These are phyloP conservation scores for Pseudogymnoascus sp. DNA, from an alignment of 2,329 filamentous ascomycete species.

Conservation along the genomic window DNA sequence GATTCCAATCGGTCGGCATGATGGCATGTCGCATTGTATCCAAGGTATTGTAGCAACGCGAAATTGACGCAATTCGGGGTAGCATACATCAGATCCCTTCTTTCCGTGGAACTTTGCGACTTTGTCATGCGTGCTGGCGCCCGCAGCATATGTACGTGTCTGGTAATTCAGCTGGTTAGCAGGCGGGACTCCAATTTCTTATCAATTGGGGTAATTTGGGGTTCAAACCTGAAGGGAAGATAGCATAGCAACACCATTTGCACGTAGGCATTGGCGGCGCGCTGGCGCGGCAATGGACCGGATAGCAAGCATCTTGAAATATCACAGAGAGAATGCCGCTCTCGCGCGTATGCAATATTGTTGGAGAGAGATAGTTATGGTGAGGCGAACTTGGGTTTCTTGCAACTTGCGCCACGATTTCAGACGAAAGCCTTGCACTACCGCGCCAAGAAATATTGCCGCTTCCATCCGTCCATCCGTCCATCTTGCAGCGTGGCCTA, in stretches of 20 bases:
- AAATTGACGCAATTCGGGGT: constrained; percentile 28
- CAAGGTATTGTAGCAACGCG: constrained; percentile 8
- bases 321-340: constrained; percentile 15
- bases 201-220: constrained; percentile 5
- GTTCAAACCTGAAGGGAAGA: not conserved
- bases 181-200: constrained; percentile 14
- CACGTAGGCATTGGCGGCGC: constrained; percentile 70
- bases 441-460: constrained; percentile 7
- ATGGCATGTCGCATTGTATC: not conserved
- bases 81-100: constrained; percentile 77
- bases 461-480: constrained; percentile 7
- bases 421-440: constrained; percentile 4
- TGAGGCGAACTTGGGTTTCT: constrained; percentile 1
- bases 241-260: constrained; percentile 37
- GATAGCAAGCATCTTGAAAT: constrained; percentile 70
- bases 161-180: constrained; percentile 25
- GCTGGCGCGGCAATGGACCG: constrained; percentile 68
- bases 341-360: constrained; percentile 9
- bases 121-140: constrained; percentile 46
- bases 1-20: constrained; percentile 11
- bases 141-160: constrained; percentile 54
- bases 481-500: constrained; percentile 1
- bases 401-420: constrained; percentile 7
- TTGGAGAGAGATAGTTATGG: not conserved
- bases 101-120: constrained; percentile 91